Base-by-base conservation (phyloP, 768 basidiomycete species). In the Naganishia randhawae region DNA sequence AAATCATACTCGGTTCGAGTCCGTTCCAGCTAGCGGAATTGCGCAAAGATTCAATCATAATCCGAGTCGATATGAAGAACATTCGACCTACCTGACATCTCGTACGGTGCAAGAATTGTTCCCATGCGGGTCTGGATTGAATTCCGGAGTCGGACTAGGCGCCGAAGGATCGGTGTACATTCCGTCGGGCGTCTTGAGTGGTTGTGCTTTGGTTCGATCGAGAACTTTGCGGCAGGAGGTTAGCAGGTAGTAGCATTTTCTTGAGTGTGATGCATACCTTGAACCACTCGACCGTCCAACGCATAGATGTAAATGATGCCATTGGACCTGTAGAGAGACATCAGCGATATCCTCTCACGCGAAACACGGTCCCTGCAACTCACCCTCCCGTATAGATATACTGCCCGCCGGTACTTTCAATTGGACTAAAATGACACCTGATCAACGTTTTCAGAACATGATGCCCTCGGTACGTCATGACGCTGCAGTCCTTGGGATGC, bases 391-490 rank as follows among this genome's bases (percentile, higher is more conserved):
- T 94, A 79, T 97, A 98, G 50, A 99, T 85, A 81, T 98, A 99
- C 73, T 89, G 90, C 67, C 86, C 84, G 10, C 93, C 92, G 8
- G 96, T 99, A 5, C 92, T 92, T 78, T 92, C 89, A 5, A 84
- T 83, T 25, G 96, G 96, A 73, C 92, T 94, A 81, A 98, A 99
- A 81, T 97, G 89, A 77, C 94, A 97, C 65, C 96, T 85, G 73
- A 99, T 96, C 66, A 99, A 85, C 0, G 96, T 99, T 50, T 89
- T 85, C 50, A 95, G 81, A 27, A 98, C 92, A 13, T 86, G 83
- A 76, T 98, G 96, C 1, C 96, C 96, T 50, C 91, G 85, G 78
- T 91, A 99, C 1, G 90, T 89, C 94, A 95, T 95, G 37, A 98
- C 88, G 73, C 91, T 93, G 76, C 92, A 92, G 75, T 98, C 93